phyloP scores from a whole-genome alignment of 805 yeast species.

The Candida quercuum region DNA sequence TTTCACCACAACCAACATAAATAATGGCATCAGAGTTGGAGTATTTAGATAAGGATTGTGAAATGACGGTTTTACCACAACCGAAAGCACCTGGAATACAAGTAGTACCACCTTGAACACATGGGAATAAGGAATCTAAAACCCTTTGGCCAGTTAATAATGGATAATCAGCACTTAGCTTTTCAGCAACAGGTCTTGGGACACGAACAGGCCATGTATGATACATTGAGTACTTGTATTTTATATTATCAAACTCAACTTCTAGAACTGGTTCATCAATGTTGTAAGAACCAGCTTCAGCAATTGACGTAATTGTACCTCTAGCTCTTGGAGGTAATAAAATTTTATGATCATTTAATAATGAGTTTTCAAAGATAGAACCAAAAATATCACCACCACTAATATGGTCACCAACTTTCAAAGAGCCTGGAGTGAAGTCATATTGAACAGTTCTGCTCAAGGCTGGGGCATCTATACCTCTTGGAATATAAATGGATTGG shows the following conservation, averaged over 20 bases:
- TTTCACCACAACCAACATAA: conserved; percentile 94
- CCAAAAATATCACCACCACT: conserved; percentile 98
- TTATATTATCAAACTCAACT: conserved; percentile 90
- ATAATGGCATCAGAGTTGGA: conserved; percentile 96
- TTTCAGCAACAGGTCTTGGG: conserved; percentile 97
- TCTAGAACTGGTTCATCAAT: conserved; percentile 88
- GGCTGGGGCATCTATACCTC: conserved; percentile 98
- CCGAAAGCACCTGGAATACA: conserved; percentile 99
- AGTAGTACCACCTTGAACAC: conserved; percentile 99
- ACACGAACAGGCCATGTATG: conserved; percentile 99
- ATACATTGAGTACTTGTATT: conserved; percentile 80
- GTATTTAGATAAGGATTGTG: conserved; percentile 94
- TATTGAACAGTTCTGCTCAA: conserved; percentile 74
- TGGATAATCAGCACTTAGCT: conserved; percentile 90
- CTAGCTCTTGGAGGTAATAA: conserved; percentile 97
- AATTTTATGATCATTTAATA: conserved; percentile 88
- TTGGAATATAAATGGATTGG: conserved; percentile 93
- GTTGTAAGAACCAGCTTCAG: conserved; percentile 84
- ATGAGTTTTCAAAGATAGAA: conserved; percentile 87
- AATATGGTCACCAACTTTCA: conserved; percentile 93
- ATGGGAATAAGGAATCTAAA: conserved; percentile 93
- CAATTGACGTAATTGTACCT: conserved; percentile 90
- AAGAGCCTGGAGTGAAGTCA: conserved; percentile 75
- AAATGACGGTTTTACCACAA: conserved; percentile 97
- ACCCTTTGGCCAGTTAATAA: conserved; percentile 98